Evolutionary conservation across 177 flowering plant species (phyloP).

Genomic region (Telopea speciosissima): DNA sequence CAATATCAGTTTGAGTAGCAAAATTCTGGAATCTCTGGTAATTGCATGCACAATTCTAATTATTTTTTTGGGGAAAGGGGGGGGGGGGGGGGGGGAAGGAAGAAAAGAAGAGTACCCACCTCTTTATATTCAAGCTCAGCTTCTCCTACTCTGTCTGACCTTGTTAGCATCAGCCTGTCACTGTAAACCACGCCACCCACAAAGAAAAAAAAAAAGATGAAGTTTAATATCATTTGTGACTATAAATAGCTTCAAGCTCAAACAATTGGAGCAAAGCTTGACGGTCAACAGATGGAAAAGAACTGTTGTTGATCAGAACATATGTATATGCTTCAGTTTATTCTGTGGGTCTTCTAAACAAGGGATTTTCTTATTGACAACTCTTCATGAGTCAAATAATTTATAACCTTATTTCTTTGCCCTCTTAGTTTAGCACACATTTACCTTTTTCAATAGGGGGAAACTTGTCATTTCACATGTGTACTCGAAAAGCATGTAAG

Average conservation of each 20-base stretch:
- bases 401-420: too few relatives aligned
- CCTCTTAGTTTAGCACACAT: too few relatives aligned
- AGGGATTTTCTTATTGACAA: too few relatives aligned
- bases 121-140: slow-evolving; percentile 73
- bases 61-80: too few relatives aligned
- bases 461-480: too few relatives aligned
- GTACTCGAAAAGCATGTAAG: too few relatives aligned
- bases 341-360: too few relatives aligned
- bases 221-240: not conserved
- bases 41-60: not conserved
- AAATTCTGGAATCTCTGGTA: not conserved
- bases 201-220: not conserved
- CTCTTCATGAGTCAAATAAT: too few relatives aligned
- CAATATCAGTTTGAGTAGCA: slow-evolving; percentile 5
- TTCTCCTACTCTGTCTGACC: slow-evolving; percentile 69
- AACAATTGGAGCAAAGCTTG: not conserved
- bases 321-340: too few relatives aligned
- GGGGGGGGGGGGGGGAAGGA: too few relatives aligned
- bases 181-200: slow-evolving; percentile 28
- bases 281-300: not conserved
- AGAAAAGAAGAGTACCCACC: slow-evolving; percentile 28
- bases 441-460: too few relatives aligned
- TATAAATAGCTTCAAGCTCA: not conserved
- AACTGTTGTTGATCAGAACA: not conserved
- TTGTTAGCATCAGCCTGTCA: slow-evolving; percentile 65